These are phyloP conservation scores for Trichosporon sp. DNA, from an alignment of 1,284 basidiomycete species.

Conservation along the genomic window DNA sequence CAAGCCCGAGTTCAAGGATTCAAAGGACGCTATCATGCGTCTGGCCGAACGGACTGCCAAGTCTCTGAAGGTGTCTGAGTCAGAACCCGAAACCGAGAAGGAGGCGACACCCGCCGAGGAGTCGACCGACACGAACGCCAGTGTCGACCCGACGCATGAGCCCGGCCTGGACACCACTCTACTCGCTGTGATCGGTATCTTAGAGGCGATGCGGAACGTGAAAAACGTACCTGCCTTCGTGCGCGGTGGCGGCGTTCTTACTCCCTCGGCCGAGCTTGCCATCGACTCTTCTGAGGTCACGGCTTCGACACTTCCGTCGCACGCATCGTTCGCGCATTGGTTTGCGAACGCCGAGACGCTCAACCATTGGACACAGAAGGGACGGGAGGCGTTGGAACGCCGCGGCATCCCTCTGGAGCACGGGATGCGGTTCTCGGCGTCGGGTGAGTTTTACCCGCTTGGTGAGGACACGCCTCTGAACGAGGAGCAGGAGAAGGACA, in stretches of 20 bases:
- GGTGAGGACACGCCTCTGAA: neutral
- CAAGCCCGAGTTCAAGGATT: slow-evolving; percentile 20
- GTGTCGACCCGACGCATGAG: neutral
- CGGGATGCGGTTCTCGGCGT: slow-evolving; percentile 19
- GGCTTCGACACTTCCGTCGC: slow-evolving; percentile 32
- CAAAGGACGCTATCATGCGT: neutral
- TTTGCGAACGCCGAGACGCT: slow-evolving; percentile 13
- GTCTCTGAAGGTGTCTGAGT: neutral
- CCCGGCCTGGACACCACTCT: slow-evolving; percentile 36
- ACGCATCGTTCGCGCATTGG: slow-evolving; percentile 35
- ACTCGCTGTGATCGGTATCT: slow-evolving; percentile 45
- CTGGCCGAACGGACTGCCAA: neutral
- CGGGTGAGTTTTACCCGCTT: slow-evolving; percentile 1
- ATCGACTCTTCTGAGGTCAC: slow-evolving; percentile 9
- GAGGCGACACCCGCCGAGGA: neutral
- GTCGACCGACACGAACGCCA: neutral
- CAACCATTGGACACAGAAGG: slow-evolving; percentile 30
- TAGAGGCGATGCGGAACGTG: slow-evolving; percentile 36
- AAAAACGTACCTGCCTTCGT: slow-evolving; percentile 46
- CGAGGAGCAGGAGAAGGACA: neutral
- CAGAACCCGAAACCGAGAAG: neutral
- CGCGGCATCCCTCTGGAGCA: slow-evolving; percentile 34
- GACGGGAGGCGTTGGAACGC: slow-evolving; percentile 28
- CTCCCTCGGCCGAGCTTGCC: neutral
- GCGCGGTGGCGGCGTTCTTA: slow-evolving; percentile 36